Base-by-base conservation (phyloP, 2,329 filamentous ascomycete genomes). In the Fusarium verticillioides region DNA sequence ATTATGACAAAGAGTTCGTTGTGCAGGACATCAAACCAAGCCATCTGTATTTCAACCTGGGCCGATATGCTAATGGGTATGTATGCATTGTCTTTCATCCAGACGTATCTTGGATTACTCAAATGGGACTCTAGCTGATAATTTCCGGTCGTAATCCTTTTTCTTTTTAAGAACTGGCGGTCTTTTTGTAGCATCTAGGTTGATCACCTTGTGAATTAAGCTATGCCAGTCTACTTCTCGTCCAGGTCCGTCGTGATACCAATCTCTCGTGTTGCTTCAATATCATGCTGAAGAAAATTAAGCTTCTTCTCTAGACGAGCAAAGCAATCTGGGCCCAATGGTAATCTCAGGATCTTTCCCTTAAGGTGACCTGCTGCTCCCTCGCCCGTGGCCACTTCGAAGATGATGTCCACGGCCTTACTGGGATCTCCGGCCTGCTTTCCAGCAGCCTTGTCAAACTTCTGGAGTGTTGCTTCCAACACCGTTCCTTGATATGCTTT, bases 371-470 rank as follows among this genome's bases (percentile, higher is more conserved):
- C 79, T 11, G 60, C 75, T 37, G 65, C 53, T 9, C 79, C 83
- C 62, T 78, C 78, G 21, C 75, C 77, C 0, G 78, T 79, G 1
- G 82, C 80, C 46, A 80, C 78, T 62, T 85, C 81, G 36, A 83
- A 79, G 13, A 86, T 83, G 40, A 80, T 66, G 32, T 81, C 72
- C 32, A 80, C 82, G 4, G 73, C 79, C 69, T 83, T 82, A n/a
- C 72, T 76, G 7, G 83, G 83, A 65, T 86, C 82, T 7, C 84
- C 83, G 0, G 78, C 76, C 68, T 85, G 83, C 47, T 79, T 81
- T 11, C 81, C 78, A 36, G 81, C 70, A 11, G 75, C 66, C 5
- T 63, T 74, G 9, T 72, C 70, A 40, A 82, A 75, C 28, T 72
- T 76, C 2, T 76, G 66, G 9, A 79, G 64, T 10, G 73, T 75